A percentile compares a stretch with the other conserved stretches of the same genome.
Conservation (phyloP, 495 filamentous ascomycete genomes). For the Lepidopterella palustris region DNA sequence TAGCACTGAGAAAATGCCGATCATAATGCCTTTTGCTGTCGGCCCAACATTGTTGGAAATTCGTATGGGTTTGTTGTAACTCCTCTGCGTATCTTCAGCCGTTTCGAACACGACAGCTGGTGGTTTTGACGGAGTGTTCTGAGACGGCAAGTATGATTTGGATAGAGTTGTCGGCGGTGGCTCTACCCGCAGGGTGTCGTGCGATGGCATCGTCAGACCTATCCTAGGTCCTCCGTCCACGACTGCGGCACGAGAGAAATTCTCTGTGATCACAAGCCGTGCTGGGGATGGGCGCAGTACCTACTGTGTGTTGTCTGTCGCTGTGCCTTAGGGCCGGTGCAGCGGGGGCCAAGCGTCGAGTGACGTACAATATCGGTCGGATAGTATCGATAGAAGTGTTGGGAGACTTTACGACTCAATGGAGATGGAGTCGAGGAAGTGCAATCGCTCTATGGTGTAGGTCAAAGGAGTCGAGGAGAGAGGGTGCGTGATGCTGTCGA, state of each 20-base stretch:
- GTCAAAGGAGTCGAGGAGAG: constrained; percentile 2
- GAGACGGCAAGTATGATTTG: constrained; percentile 9
- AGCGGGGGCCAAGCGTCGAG: constrained; percentile 1
- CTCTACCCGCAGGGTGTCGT: constrained; percentile 7
- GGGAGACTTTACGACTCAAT: not conserved
- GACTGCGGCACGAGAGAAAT: not conserved
- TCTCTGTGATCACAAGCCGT: not conserved
- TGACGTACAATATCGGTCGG: not conserved
- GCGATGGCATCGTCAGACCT: constrained; percentile 20
- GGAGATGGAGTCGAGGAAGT: not conserved
- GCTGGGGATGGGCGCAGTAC: not conserved
- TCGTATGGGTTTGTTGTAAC: constrained; percentile 19
- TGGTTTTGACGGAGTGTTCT: constrained; percentile 16
- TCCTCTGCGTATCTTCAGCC: constrained; percentile 4
- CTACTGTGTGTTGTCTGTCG: not conserved
- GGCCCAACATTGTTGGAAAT: constrained; percentile 24
- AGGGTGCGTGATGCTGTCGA: not conserved
- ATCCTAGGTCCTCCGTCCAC: not conserved
- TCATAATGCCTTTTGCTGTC: constrained; percentile 68
- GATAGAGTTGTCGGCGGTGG: constrained; percentile 21
- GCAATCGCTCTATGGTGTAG: constrained; percentile 6
- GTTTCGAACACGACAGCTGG: constrained; percentile 13
- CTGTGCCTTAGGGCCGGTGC: not conserved
- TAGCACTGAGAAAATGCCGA: constrained; percentile 94
- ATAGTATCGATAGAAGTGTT: not conserved